Conservation (phyloP, 2,329 filamentous ascomycete genomes). For the Clonostachys solani region DNA sequence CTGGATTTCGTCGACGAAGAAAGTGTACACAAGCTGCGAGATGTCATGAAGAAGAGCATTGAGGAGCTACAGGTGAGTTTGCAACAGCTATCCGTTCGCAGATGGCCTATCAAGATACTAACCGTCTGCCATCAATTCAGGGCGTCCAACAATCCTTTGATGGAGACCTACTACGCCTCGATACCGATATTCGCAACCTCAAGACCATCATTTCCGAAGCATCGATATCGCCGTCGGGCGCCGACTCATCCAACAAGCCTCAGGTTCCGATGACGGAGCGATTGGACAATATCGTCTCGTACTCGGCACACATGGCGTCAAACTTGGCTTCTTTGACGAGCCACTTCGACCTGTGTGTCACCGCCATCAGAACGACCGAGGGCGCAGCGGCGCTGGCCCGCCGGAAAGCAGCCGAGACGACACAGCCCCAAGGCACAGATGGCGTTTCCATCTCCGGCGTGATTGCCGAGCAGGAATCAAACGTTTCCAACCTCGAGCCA, state of each 20-base stretch:
- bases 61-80: slow-evolving; percentile 60
- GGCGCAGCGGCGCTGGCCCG: slow-evolving; percentile 67
- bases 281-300: slow-evolving; percentile 55
- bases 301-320: slow-evolving; percentile 79
- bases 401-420: slow-evolving; percentile 62
- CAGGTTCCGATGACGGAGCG: slow-evolving; percentile 43
- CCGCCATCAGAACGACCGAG: slow-evolving; percentile 85
- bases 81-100: not conserved
- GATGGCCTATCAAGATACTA: no score
- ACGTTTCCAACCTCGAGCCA: slow-evolving; percentile 54
- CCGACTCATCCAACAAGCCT: slow-evolving; percentile 21
- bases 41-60: slow-evolving; percentile 66
- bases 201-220: slow-evolving; percentile 49
- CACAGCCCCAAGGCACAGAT: slow-evolving; percentile 37
- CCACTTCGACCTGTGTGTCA: slow-evolving; percentile 92
- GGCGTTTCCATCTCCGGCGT: slow-evolving; percentile 63
- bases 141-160: slow-evolving; percentile 70
- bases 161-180: slow-evolving; percentile 69
- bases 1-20: slow-evolving; percentile 75
- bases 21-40: slow-evolving; percentile 60
- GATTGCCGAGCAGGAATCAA: slow-evolving; percentile 53
- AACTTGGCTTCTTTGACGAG: slow-evolving; percentile 75
- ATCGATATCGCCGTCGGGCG: slow-evolving; percentile 14
- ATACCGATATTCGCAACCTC: slow-evolving; percentile 66
- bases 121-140: slow-evolving; percentile 23